Percentiles rank a stretch among this genome's conserved stretches.
Conservation (phyloP, 2,329 filamentous ascomycete species). For the Arthrobotrys iridis region DNA sequence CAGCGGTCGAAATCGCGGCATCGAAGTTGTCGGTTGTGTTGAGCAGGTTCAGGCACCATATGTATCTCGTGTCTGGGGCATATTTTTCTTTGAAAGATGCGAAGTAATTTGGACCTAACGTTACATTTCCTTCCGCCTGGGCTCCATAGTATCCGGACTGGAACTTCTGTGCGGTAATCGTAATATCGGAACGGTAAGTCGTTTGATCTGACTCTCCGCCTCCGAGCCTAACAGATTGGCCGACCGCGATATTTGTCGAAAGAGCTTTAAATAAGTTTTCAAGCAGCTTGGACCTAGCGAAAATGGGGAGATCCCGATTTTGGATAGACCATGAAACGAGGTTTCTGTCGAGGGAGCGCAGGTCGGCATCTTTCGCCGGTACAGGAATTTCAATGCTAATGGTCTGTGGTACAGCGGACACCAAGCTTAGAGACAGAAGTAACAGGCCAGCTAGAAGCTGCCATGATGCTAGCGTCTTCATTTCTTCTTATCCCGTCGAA, state of each 20-base stretch:
- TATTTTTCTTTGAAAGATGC: slow-evolving; percentile 34
- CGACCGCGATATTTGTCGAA: slow-evolving; percentile 17
- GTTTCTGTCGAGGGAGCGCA: slow-evolving; percentile 33
- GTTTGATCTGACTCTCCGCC: slow-evolving; percentile 42
- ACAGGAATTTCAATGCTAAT: slow-evolving; percentile 26
- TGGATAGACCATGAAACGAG: slow-evolving; percentile 46
- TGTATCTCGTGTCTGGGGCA: slow-evolving; percentile 26
- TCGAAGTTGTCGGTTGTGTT: slow-evolving; percentile 39
- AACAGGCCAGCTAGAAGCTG: not conserved
- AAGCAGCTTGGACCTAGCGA: slow-evolving; percentile 4
- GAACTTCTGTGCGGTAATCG: slow-evolving; percentile 18
- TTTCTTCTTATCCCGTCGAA: not conserved
- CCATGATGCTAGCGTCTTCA: not conserved
- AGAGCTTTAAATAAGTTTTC: slow-evolving; percentile 26
- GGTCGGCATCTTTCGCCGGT: slow-evolving; percentile 15
- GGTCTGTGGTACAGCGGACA: not conserved
- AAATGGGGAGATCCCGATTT: slow-evolving; percentile 41
- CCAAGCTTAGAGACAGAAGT: not conserved
- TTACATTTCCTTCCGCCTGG: slow-evolving; percentile 36
- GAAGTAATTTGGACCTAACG: slow-evolving; percentile 38
- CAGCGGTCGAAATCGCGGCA: slow-evolving; percentile 32
- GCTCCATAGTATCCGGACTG: slow-evolving; percentile 37
- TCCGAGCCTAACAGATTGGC: slow-evolving; percentile 27
- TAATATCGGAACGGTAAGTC: slow-evolving; percentile 24
- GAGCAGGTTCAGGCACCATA: slow-evolving; percentile 41